Evolutionary conservation across 225 moss, liverwort and hornwort species (phyloP), one percentile per base, ranked within the genome.

Genomic region (Asterella californica): DNA sequence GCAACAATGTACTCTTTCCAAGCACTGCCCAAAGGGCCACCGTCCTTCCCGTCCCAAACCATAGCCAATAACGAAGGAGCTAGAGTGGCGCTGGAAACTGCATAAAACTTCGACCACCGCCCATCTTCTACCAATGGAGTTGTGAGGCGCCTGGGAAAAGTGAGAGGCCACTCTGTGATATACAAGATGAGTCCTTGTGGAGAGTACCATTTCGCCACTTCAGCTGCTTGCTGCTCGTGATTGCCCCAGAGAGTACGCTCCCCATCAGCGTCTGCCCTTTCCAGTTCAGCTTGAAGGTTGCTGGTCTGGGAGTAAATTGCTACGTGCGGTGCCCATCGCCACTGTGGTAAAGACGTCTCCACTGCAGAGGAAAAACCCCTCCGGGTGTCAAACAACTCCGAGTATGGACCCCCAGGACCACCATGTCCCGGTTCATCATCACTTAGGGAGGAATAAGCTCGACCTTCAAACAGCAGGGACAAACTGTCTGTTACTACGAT

Each of bases 311-410:
- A 93, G 77, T 92, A 99, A 47, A 99, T 95, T 25, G 99, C 99
- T 67, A 99, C 95, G 79, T 99, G 93, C 74, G 95, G 92, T 69
- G 91, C 90, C 99, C 95, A 95, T 88, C 89, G 90, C 99, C 99
- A 99, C 84, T 99, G 99, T 49, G 99, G 99, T 70, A 99, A 85
- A 61, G 80, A 79, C 69, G 86, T 85, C 72, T 92, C 95, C 69
- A 90, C 90, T 84, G 80, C 84, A 76, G 90, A 83, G 57, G 90
- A 83, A 69, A 88, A 87, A 55, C 86, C 83, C 78, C 82, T 84
- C 81, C 83, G 90, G 86, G 90, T 88, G 53, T 92, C 92, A 76
- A 77, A 77, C 74, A 81, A 72, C 80, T 85, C 85, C 75, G 78
- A 42, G 69, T 82, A 78, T 33, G 84, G 49, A 61, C 76, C 86